Percentiles rank a stretch among this genome's conserved stretches.
Evolutionary conservation across 768 basidiomycete genomes (phyloP).

Genomic region (Suillus decipiens): DNA sequence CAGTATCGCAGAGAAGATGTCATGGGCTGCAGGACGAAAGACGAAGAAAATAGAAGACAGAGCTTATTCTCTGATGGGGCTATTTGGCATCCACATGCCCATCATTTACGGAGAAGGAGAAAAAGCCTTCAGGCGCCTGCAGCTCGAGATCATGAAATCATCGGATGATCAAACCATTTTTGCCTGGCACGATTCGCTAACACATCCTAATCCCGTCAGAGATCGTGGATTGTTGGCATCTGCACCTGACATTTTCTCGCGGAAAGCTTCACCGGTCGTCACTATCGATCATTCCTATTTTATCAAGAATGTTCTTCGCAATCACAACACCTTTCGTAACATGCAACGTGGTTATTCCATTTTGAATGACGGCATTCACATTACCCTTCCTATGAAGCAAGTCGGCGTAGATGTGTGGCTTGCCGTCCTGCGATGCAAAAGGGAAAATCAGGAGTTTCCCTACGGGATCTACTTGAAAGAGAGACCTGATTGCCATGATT

Average conservation of each 20-base stretch:
- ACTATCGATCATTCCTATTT: constrained; percentile 7
- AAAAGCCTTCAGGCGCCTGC: constrained; percentile 20
- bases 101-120: constrained; percentile 23
- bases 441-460: background rate
- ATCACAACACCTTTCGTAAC: background rate
- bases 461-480: constrained; percentile 3
- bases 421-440: constrained; percentile 12
- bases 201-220: background rate
- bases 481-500: background rate
- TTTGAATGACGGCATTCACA: constrained; percentile 10
- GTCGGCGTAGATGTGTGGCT: background rate
- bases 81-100: constrained; percentile 18
- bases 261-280: background rate
- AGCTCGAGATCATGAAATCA: constrained; percentile 16
- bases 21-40: constrained; percentile 31
- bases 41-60: constrained; percentile 31
- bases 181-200: constrained; percentile 10
- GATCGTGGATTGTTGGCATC: constrained; percentile 10
- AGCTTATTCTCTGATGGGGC: constrained; percentile 29
- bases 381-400: constrained; percentile 12
- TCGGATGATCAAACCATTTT: constrained; percentile 19
- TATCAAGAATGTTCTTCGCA: background rate
- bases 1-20: constrained; percentile 24
- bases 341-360: constrained; percentile 1
- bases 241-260: constrained; percentile 5